These are phyloP conservation scores for Amborella trichopoda DNA, from an alignment of 164 flowering plant genomes.

Conservation along the genomic window DNA sequence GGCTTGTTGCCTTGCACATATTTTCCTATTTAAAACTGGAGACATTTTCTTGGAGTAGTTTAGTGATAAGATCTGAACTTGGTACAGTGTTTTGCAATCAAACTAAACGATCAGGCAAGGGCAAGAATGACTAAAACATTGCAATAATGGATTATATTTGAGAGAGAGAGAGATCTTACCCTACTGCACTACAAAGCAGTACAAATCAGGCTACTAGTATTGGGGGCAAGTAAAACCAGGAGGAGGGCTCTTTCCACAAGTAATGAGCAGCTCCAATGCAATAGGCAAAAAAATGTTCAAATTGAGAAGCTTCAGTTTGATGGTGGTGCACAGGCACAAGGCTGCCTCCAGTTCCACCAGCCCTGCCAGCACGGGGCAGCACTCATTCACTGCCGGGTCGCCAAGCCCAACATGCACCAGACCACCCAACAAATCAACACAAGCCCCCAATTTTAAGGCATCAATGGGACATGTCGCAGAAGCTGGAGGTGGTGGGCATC, in stretches of 20 bases:
- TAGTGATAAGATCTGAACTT: too few relatives aligned
- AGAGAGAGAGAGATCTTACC: too few relatives aligned
- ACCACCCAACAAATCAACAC: conserved; percentile 88
- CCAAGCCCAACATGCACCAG: conserved; percentile 72
- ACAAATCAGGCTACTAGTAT: too few relatives aligned
- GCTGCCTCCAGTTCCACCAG: conserved; percentile 84
- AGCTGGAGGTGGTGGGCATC: conserved; percentile 21
- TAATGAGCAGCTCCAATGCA: conserved; percentile 68
- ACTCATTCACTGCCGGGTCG: conserved; percentile 58
- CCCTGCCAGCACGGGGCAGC: conserved; percentile 74
- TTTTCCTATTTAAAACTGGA: too few relatives aligned
- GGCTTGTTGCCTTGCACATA: too few relatives aligned
- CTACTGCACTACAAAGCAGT: too few relatives aligned
- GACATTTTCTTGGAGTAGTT: too few relatives aligned
- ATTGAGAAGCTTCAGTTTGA: conserved; percentile 70
- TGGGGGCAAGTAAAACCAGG: conserved; percentile 83
- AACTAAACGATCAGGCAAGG: too few relatives aligned
- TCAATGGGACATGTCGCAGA: conserved; percentile 58
- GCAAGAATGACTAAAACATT: too few relatives aligned
- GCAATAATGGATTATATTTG: too few relatives aligned
- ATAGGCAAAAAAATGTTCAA: conserved; percentile 64
- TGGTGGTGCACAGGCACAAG: conserved; percentile 72
- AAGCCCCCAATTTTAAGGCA: conserved; percentile 71
- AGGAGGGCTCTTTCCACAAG: conserved; percentile 89
- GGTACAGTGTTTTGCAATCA: too few relatives aligned